Conservation (phyloP, 805 yeast species). For the Candida ovalis region DNA sequence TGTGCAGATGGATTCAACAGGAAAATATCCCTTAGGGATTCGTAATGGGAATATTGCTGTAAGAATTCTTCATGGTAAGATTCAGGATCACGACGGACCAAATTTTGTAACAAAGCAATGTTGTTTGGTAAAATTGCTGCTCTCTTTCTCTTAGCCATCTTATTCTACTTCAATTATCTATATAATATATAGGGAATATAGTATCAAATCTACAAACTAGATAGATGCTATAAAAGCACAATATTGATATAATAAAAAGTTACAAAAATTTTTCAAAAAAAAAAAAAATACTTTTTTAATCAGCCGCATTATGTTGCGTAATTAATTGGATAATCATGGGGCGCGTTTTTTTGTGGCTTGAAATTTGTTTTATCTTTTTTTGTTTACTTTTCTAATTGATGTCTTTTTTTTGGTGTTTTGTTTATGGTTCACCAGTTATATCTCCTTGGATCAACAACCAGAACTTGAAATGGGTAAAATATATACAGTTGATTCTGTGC, state of each 20-base stretch:
- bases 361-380: too few species aligned
- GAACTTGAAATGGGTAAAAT: neutral
- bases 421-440: too few species aligned
- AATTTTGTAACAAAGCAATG: slow-evolving; percentile 84
- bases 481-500: slow-evolving; percentile 7
- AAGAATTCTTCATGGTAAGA: slow-evolving; percentile 92
- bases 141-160: slow-evolving; percentile 84
- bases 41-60: slow-evolving; percentile 90
- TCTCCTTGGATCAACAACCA: too few species aligned
- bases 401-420: neutral
- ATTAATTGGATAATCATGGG: too few species aligned
- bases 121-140: slow-evolving; percentile 92
- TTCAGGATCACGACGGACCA: slow-evolving; percentile 90
- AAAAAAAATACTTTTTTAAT: slow-evolving; percentile 1
- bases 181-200: too few species aligned
- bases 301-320: neutral
- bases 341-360: neutral
- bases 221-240: too few species aligned
- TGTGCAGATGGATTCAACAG: slow-evolving; percentile 63
- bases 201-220: too few species aligned
- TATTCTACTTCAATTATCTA: neutral
- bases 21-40: slow-evolving; percentile 83
- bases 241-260: neutral
- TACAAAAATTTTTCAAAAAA: neutral
- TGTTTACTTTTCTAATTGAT: too few species aligned